These are phyloP conservation scores for Isatis lusitanica DNA, from an alignment of 441 rosid species.

Conservation along the genomic window DNA sequence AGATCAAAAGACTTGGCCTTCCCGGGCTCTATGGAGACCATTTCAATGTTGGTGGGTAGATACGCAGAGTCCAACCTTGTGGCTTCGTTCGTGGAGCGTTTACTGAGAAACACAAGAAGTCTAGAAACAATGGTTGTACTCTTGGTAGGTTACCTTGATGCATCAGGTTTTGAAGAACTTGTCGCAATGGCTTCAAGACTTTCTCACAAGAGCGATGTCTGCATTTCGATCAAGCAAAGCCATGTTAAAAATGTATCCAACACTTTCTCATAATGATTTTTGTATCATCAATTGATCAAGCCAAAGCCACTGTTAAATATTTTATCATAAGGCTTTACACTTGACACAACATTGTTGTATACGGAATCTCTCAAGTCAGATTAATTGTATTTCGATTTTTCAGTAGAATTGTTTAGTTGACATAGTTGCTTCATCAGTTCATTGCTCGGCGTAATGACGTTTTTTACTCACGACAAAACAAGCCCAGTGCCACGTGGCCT, in stretches of 20 bases:
- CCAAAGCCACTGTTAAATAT: constrained; percentile 5
- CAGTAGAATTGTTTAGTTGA: background rate
- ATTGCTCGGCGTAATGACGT: no score
- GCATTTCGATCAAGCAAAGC: constrained; percentile 26
- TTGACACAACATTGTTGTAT: constrained; percentile 1
- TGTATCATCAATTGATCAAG: background rate
- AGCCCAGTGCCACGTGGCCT: constrained; percentile 2
- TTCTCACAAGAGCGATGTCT: constrained; percentile 25
- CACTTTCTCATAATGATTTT: background rate
- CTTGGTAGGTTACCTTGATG: constrained; percentile 33
- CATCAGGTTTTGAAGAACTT: constrained; percentile 32
- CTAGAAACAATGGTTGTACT: constrained; percentile 34
- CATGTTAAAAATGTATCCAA: constrained; percentile 7
- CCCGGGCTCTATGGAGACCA: constrained; percentile 27
- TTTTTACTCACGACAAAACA: no score
- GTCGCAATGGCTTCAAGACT: constrained; percentile 28
- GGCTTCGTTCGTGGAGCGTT: constrained; percentile 29
- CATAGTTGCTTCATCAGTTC: no score
- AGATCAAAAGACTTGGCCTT: constrained; percentile 22
- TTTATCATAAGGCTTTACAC: constrained; percentile 7
- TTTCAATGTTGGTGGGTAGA: constrained; percentile 33
- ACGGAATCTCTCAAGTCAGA: background rate
- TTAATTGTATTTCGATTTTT: background rate
- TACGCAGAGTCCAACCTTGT: constrained; percentile 30
- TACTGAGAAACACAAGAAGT: constrained; percentile 24